Base-by-base conservation (phyloP, 768 basidiomycete genomes). In the Neoboletus brunneissimus region DNA sequence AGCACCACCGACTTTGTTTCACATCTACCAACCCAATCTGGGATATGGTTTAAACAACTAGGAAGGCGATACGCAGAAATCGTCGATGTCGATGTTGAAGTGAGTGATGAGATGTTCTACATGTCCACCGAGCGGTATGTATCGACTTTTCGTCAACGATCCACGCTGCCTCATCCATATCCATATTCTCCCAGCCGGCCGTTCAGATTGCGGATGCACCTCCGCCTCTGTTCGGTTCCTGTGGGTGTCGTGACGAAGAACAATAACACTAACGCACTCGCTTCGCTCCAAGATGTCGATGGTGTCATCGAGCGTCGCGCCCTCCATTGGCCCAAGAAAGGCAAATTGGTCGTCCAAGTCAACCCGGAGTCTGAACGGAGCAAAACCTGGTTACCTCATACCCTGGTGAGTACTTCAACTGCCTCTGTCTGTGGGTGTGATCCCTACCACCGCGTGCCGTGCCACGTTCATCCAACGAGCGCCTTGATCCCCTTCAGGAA, bases 291-390 rank as follows among this genome's bases (percentile, higher is more conserved):
- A 23, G 54, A 63, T 7, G 18, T 61, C n/a, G 31, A 53, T 8
- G 44, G 45, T 10, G 48, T 20, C 25, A 58, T 63, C 34, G 61
- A 51, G 43, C 67, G n/a, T 48, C 59, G 56, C 38, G 67, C 53
- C 29, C 47, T 51, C 37, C 54, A 56, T 41, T 83, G 82, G 82
- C 82, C 82, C 44, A 54, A 62, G 35, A 69, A 72, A 46, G 81
- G 81, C 38, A 71, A 72, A 27, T 61, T 83, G 22, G 70, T 81
- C 40, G 64, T 83, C 31, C 72, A 76, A 54, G 68, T 81, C 49
- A 84, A 84, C 61, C 73, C 72, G 5, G 69, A 63, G 2, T 64
- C 64, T 9, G 56, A 60, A 8, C 59, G 65, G 22, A 72, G 69
- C 40, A 72, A 68, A 56, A 75, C 71, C 3, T 80, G 77, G 75